Evolutionary conservation across 2,329 filamentous ascomycete species (phyloP), one percentile per base, ranked within the genome.

Genomic region (Elsinoe australis): DNA sequence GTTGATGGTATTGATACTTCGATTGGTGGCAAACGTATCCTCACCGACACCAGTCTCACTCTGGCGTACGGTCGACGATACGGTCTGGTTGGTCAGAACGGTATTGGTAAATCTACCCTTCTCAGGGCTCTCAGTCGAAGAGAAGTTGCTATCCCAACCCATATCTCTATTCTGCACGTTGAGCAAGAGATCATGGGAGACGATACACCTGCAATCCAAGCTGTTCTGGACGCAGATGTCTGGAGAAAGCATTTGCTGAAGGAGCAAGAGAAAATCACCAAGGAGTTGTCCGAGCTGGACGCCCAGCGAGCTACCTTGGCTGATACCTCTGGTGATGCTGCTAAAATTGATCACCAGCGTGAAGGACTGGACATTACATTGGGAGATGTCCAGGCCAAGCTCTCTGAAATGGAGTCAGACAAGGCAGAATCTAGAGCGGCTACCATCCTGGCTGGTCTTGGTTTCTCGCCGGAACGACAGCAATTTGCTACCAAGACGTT

Each of bases 351-450:
- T 64, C 78, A 79, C 51, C 87, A 95, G 58, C 82, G 88, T 53
- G 92, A 96, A 66, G 86, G 86, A 33, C 79, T 94, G 46, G 92
- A 98, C 63, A 82, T 82, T 53, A 94, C 92, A 31, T 76, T 98
- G 36, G 87, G 84, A 56, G 92, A 98, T 61, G 82, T 98, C 44
- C 88, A 98, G 63, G 67, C 76, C 51, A 98, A 98, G 67, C 76
- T 98, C 51, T 80, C 89, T 15, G 92, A 98, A 68, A 98, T 98
- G 92, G 92, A 98, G 63, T 95, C 92, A 0, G 92, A 98, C 71
- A 96, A 95, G 70, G 92, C 92, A 51, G 92, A 98, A 63, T 85
- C 92, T 54, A 78, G 92, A 62, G 92, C 92, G 38, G 92, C 92
- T 44, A 95, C 87, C 67, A 98, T 98, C 62, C 75, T 98, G 47